Evolutionary conservation across 306 rosid species (phyloP).

Genomic region (Acacia crassicarpa): DNA sequence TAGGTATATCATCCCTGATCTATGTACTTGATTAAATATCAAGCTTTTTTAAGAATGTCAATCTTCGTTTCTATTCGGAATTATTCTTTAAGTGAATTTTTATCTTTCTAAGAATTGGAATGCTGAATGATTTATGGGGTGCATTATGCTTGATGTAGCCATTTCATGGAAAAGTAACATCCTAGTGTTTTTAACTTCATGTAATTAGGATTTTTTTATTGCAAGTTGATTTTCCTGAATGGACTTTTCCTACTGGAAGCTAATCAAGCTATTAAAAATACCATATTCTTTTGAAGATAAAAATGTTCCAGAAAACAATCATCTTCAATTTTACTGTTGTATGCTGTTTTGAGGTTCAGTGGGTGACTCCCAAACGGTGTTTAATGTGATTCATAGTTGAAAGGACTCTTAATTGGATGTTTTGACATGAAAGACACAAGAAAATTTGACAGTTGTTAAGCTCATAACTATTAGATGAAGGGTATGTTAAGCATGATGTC

Average conservation of each 20-base stretch:
- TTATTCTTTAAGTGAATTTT: neutral
- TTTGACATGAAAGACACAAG: neutral
- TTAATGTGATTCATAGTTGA: neutral
- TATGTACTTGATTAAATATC: neutral
- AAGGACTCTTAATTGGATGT: neutral
- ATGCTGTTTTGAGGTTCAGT: conserved; percentile 10
- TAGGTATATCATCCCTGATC: conserved; percentile 45
- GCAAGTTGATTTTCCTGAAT: neutral
- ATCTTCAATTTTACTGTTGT: neutral
- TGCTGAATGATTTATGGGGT: neutral
- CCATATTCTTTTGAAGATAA: neutral
- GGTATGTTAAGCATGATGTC: neutral
- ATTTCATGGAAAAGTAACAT: neutral
- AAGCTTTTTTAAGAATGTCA: neutral
- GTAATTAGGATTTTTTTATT: neutral
- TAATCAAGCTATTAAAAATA: neutral
- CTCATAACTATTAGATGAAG: neutral
- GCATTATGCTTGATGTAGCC: neutral
- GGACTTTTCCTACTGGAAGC: neutral
- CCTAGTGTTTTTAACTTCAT: neutral
- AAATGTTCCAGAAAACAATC: neutral
- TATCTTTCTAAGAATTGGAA: neutral
- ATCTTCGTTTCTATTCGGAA: neutral
- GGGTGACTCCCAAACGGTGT: neutral
- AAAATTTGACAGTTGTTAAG: neutral